Conservation (phyloP, 2,329 filamentous ascomycete species). For the Whalleya microplaca region DNA sequence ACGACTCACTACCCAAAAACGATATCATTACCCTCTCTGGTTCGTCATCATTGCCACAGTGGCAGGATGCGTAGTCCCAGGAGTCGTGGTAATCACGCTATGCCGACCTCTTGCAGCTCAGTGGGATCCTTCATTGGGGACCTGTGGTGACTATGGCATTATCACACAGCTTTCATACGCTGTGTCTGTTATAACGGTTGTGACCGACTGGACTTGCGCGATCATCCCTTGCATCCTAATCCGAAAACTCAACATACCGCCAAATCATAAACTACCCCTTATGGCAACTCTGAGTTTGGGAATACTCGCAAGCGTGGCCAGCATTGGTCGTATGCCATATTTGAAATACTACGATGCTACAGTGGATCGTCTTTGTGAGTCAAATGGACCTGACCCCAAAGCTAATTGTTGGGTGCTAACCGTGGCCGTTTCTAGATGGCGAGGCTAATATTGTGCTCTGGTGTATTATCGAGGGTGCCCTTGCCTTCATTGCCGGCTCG, state of each 20-base stretch:
- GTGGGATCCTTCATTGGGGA: slow-evolving; percentile 6
- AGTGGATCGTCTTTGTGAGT: slow-evolving; percentile 4
- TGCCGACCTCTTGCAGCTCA: slow-evolving; percentile 4
- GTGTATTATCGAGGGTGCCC: slow-evolving; percentile 5
- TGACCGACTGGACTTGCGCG: slow-evolving; percentile 4
- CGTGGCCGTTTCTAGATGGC: background rate
- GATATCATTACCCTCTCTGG: slow-evolving; percentile 8
- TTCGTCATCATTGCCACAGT: slow-evolving; percentile 6
- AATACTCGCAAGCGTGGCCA: slow-evolving; percentile 4
- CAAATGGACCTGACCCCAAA: background rate
- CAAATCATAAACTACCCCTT: slow-evolving; percentile 5
- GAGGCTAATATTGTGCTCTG: slow-evolving; percentile 3
- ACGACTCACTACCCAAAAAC: slow-evolving; percentile 2
- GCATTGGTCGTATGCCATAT: slow-evolving; percentile 9
- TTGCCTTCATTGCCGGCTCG: slow-evolving; percentile 11
- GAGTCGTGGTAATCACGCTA: slow-evolving; percentile 4
- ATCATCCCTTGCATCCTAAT: slow-evolving; percentile 3
- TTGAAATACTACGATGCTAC: slow-evolving; percentile 2
- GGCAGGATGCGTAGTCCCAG: slow-evolving; percentile 5
- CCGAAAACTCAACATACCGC: slow-evolving; percentile 1
- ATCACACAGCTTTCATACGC: slow-evolving; percentile 5
- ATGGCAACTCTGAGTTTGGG: slow-evolving; percentile 6
- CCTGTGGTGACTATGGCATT: slow-evolving; percentile 7
- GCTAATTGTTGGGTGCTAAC: background rate
- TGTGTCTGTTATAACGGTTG: slow-evolving; percentile 5